Evolutionary conservation across 23 red algal genomes (phyloP), one percentile per base, ranked within the genome.

Genomic region (Gracilaria domingensis): DNA sequence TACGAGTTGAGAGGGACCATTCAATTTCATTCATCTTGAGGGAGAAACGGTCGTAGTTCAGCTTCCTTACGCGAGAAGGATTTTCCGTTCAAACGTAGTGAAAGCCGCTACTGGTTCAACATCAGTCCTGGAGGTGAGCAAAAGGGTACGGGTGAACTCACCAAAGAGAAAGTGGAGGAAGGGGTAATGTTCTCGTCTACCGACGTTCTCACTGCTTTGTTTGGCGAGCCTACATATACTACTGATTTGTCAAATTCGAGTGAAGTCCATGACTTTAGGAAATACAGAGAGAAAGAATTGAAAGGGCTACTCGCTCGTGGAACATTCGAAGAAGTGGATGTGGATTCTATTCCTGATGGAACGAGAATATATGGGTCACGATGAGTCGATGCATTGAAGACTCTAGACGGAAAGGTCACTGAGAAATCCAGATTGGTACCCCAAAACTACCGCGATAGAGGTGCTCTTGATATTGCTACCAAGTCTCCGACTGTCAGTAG

Each of bases 1-100:
- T 16, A 70, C 69, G 39, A 45, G 4, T 0, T 85, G 82, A 5
- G 64, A 85, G 32, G 59, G 82, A 1, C 58, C 82, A 20, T 69
- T 48, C 36, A 7, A 8, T 4, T 85, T 85, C 62, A 69, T 85
- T 34, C 55, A 69, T 4, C 69, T 67, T 17, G 59, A 85, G 44
- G 82, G 64, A 13, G 44, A 85, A 14, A 85, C 1, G 38, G 60
- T 70, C 8, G 37, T 29, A 1, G 60, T 85, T 9, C 82, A 85
- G 29, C 20, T 85, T 8, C 34, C 60, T 16, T 0, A 71, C 24
- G 64, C 59, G 1, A 12, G 82, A 4, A 66, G 26, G 18, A 85
- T 85, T 11, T 85, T 85, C 70, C 57, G 82, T 0, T 67, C 57
- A 24, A 18, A 12, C 4, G 58, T 66, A 16, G 58, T 85, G 2